Percentiles rank a stretch among this genome's conserved stretches.
Evolutionary conservation across 495 filamentous ascomycete species (phyloP).

Genomic region (Aspergillus diversus): DNA sequence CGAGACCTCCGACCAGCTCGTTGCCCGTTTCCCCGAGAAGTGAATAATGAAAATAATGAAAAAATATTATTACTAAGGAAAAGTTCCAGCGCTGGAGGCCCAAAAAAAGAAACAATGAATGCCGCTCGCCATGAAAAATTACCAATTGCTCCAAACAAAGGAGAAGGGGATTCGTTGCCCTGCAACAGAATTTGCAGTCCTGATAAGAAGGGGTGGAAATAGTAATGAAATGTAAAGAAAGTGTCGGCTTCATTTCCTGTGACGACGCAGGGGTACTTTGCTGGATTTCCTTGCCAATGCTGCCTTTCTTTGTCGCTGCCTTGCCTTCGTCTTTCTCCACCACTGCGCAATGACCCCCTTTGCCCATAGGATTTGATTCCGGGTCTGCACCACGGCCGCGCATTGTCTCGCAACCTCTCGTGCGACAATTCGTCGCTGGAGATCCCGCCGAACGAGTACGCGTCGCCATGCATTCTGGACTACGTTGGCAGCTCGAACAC

Average conservation of each 20-base stretch:
- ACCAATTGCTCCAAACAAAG: too few relatives aligned
- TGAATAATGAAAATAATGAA: too few relatives aligned
- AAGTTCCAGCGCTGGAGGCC: too few relatives aligned
- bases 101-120: too few relatives aligned
- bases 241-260: conserved; percentile 1
- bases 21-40: too few relatives aligned
- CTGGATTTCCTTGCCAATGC: background rate
- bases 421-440: conserved; percentile 43
- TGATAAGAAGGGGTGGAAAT: background rate
- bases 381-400: conserved; percentile 47
- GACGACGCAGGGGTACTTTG: conserved; percentile 5
- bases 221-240: conserved; percentile 1
- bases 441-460: conserved; percentile 30
- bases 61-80: too few relatives aligned
- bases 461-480: conserved; percentile 51
- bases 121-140: too few relatives aligned
- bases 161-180: too few relatives aligned
- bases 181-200: too few relatives aligned
- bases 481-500: conserved; percentile 45
- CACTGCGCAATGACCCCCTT: conserved; percentile 51
- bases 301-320: conserved; percentile 18
- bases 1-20: too few relatives aligned
- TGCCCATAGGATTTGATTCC: conserved; percentile 51
- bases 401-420: conserved; percentile 50
- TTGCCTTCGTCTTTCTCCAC: conserved; percentile 41